These are phyloP conservation scores for Telfairia occidentalis DNA, from an alignment of 331 rosid genomes.

Conservation along the genomic window DNA sequence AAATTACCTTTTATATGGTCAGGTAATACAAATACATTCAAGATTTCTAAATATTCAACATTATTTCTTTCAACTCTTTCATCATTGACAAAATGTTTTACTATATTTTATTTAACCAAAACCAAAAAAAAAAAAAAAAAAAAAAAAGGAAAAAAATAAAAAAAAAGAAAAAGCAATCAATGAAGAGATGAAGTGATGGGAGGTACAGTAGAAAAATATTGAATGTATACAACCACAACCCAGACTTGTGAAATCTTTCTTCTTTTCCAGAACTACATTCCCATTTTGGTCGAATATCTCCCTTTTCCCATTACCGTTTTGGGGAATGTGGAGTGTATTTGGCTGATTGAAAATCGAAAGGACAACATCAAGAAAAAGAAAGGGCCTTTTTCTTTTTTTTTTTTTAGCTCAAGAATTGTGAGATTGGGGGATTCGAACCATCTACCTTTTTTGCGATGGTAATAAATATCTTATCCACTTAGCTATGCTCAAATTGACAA, in stretches of 20 bases:
- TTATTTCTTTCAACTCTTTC: not conserved
- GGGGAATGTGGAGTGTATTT: slow-evolving; percentile 4
- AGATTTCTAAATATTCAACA: not conserved
- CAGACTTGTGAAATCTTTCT: not conserved
- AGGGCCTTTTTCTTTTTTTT: too few relatives aligned
- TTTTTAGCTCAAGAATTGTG: too few relatives aligned
- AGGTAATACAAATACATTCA: not conserved
- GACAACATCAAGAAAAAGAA: not conserved
- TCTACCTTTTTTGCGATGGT: too few relatives aligned
- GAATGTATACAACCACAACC: not conserved
- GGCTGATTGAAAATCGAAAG: slow-evolving; percentile 9
- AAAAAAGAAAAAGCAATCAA: not conserved
- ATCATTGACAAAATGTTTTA: not conserved
- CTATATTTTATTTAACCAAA: not conserved
- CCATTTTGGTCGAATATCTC: slow-evolving; percentile 5
- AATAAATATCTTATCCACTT: too few relatives aligned
- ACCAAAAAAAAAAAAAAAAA: not conserved
- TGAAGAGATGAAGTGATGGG: not conserved
- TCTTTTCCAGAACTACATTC: not conserved
- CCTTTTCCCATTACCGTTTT: not conserved
- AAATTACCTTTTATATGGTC: not conserved
- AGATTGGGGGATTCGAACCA: too few relatives aligned
- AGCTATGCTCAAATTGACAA: too few relatives aligned
- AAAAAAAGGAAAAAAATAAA: not conserved
- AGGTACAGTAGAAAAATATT: not conserved